Percentiles rank a stretch among this genome's conserved stretches.
These are phyloP conservation scores for Saussurea involucrata DNA, from an alignment of 129 eudicot species.

Conservation along the genomic window DNA sequence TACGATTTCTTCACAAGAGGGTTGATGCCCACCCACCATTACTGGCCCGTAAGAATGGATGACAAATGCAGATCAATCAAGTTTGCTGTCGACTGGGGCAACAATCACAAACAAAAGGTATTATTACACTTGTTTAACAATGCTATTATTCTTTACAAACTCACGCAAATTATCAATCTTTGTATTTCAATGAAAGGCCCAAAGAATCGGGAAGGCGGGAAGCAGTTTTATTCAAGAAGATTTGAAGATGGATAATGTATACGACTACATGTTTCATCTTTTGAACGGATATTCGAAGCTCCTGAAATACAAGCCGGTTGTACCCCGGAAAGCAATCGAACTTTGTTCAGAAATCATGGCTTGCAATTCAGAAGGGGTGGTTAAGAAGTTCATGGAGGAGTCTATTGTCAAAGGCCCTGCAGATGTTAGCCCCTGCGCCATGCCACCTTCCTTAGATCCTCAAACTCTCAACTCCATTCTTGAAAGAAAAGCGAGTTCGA, in stretches of 20 bases:
- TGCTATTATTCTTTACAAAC: background rate
- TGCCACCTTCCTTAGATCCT: conserved; percentile 60
- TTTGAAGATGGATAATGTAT: conserved; percentile 61
- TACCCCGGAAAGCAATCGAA: conserved; percentile 53
- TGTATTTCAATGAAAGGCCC: conserved; percentile 39
- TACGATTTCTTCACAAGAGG: conserved; percentile 86
- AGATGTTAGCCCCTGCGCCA: conserved; percentile 43
- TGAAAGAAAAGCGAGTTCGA: conserved; percentile 29
- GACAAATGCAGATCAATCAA: conserved; percentile 88
- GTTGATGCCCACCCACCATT: conserved; percentile 69
- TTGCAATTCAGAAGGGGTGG: conserved; percentile 48
- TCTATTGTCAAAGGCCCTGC: conserved; percentile 60
- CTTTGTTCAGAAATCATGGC: conserved; percentile 73
- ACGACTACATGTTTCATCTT: conserved; percentile 88
- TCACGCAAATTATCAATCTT: background rate
- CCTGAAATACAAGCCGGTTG: conserved; percentile 62
- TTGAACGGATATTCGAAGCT: conserved; percentile 69
- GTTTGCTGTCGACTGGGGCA: conserved; percentile 83
- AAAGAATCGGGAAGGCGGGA: conserved; percentile 58
- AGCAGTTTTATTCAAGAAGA: conserved; percentile 68
- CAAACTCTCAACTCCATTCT: conserved; percentile 32
- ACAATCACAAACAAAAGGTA: conserved; percentile 61
- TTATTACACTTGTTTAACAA: background rate
- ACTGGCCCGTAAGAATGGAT: conserved; percentile 77
- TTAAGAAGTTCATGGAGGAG: conserved; percentile 58